These are phyloP conservation scores for Lactifluus volemus DNA, from an alignment of 768 basidiomycete species.

Conservation along the genomic window DNA sequence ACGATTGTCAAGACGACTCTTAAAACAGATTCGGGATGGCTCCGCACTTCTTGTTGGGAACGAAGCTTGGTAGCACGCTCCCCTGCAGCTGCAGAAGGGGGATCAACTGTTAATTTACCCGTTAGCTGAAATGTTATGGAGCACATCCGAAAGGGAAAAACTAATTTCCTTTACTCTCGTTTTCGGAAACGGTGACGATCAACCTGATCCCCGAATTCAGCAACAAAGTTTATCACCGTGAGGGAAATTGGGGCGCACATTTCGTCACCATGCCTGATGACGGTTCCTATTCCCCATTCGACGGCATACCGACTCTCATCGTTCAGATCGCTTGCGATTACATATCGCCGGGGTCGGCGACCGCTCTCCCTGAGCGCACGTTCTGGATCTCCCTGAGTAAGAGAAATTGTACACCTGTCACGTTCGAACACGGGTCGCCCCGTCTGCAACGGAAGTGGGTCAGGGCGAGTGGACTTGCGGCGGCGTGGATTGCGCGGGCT, in stretches of 20 bases:
- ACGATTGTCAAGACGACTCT: background rate
- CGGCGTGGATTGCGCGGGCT: conserved; percentile 32
- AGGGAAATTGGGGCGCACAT: conserved; percentile 35
- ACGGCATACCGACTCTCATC: conserved; percentile 93
- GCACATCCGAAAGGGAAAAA: background rate
- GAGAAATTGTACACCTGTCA: conserved; percentile 83
- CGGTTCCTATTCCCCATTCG: conserved; percentile 97
- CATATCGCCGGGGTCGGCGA: conserved; percentile 57
- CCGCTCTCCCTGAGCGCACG: conserved; percentile 40
- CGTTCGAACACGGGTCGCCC: conserved; percentile 80
- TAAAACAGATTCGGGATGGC: conserved; percentile 5
- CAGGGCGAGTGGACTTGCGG: conserved; percentile 56
- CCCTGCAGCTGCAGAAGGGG: conserved; percentile 54
- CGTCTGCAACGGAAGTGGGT: conserved; percentile 55
- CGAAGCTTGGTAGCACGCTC: conserved; percentile 75
- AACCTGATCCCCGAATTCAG: conserved; percentile 36
- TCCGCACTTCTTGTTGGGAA: conserved; percentile 81
- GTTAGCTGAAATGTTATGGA: background rate
- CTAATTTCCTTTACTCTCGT: conserved; percentile 72
- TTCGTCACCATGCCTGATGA: conserved; percentile 90
- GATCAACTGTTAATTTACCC: conserved; percentile 42
- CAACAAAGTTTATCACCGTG: background rate
- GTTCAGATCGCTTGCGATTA: conserved; percentile 90
- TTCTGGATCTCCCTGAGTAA: conserved; percentile 79
- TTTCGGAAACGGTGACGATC: conserved; percentile 86